Evolutionary conservation across 1,284 basidiomycete species (phyloP), one percentile per base, ranked within the genome.

Genomic region (Mycena sp.): DNA sequence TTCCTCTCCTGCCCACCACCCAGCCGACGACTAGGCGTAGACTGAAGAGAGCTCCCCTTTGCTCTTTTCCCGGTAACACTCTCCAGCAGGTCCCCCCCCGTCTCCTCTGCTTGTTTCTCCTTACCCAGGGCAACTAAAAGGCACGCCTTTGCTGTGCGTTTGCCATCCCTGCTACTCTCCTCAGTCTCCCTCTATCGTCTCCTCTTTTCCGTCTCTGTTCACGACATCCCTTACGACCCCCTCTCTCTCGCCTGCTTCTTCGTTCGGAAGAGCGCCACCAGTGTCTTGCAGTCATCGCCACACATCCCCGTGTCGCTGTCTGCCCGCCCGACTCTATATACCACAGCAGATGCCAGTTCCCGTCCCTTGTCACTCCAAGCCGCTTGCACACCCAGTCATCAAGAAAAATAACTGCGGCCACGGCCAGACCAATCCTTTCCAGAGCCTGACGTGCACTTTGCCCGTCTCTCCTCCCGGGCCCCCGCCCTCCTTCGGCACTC

Each of bases 81-180:
- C 7, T 35, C 49, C 50, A 49, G 59, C 58, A 61, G 59, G 45
- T 70, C 72, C n/a, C n/a, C n/a, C n/a, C n/a, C n/a, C n/a, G n/a
- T 64, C 68, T 69, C 67, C 70, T 73, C 74, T 56, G 72, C 68
- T 72, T 21, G 23, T 28, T 71, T 71, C 74, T 71, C 71, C 71
- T 72, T 68, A 53, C 72, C 74, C 68, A 70, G 71, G 70, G 68
- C 71, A 64, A 68, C 70, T 69, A 92, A 92, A 92, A 92, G 90
- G 91, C 91, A 93, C 91, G 91, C 91, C 91, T 93, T 93, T 83
- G 88, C 83, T 93, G 91, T 83, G 91, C 91, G 91, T 93, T 82
- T 82, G 90, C 90, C 91, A 89, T 79, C 74, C 72, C 74, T 72
- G 67, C 74, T 68, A 71, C 73, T 70, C 75, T 74, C 69, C 55